Evolutionary conservation across 2,329 filamentous ascomycete genomes (phyloP).

Genomic region (Pseudogymnoascus sp.): DNA sequence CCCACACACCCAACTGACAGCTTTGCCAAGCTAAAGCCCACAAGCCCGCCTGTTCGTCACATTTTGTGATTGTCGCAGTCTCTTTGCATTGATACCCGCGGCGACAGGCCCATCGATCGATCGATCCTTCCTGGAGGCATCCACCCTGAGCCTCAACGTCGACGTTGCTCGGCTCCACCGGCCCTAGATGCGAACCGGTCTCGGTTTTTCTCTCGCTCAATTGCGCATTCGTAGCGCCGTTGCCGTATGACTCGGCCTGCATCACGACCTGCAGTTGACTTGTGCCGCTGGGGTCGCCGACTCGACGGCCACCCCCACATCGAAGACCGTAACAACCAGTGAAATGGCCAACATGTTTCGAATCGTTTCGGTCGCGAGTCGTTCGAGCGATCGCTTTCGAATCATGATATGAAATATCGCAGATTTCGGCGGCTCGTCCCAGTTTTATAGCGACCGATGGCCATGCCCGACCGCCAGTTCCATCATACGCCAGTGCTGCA

Average conservation of each 20-base stretch:
- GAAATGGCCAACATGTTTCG: background rate
- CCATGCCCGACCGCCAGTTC: background rate
- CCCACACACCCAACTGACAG: conserved; percentile 4
- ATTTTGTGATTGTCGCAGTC: conserved; percentile 2
- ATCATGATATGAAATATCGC: background rate
- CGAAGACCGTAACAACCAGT: background rate
- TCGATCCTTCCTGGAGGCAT: background rate
- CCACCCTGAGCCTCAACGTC: conserved; percentile 1
- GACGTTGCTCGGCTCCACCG: background rate
- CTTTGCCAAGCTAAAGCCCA: background rate
- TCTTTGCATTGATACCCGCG: background rate
- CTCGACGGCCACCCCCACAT: background rate
- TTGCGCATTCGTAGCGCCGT: background rate
- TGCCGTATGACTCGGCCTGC: conserved; percentile 8
- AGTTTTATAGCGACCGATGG: conserved; percentile 6
- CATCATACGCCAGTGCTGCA: conserved; percentile 12
- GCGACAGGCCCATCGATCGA: background rate
- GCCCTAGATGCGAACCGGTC: background rate
- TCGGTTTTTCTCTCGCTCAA: background rate
- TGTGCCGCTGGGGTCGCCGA: background rate
- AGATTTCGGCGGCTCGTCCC: background rate
- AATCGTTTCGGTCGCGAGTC: background rate
- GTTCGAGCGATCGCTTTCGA: background rate
- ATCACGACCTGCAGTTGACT: background rate
- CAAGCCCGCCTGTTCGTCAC: background rate